Evolutionary conservation across 2,329 filamentous ascomycete species (phyloP).

Genomic region (Tolypocladium endophyticum): DNA sequence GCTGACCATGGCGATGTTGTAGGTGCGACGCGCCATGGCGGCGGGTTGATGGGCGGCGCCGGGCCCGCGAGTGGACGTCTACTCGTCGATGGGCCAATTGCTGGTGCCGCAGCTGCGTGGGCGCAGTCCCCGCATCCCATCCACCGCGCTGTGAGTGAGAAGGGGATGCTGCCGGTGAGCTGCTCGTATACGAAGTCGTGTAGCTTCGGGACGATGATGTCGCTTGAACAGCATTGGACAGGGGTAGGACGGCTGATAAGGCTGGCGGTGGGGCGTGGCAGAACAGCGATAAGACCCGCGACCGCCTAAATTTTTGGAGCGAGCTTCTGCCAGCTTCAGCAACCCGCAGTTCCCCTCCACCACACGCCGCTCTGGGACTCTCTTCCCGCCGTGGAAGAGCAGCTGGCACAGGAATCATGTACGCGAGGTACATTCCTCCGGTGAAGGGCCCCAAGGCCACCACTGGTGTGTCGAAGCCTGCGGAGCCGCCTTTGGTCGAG

Average conservation of each 20-base stretch:
- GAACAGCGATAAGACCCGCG: slow-evolving; percentile 22
- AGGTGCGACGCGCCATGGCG: slow-evolving; percentile 44
- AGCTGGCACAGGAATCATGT: slow-evolving; percentile 20
- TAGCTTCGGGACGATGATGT: background rate
- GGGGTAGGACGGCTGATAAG: slow-evolving; percentile 12
- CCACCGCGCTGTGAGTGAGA: background rate
- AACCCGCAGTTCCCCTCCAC: background rate
- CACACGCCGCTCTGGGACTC: slow-evolving; percentile 2
- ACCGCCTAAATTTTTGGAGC: slow-evolving; percentile 23
- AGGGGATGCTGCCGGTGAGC: background rate
- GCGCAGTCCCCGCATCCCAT: background rate
- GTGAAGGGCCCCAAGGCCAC: slow-evolving; percentile 11
- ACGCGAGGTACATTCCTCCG: slow-evolving; percentile 32
- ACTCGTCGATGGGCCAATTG: background rate
- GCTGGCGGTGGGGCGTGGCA: slow-evolving; percentile 25
- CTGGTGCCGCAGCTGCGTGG: background rate
- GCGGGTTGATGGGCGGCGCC: slow-evolving; percentile 7
- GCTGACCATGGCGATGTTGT: slow-evolving; percentile 83
- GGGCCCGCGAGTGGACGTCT: slow-evolving; percentile 2
- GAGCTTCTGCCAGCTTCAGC: background rate
- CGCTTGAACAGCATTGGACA: background rate
- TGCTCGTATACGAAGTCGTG: background rate
- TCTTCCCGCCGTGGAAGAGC: slow-evolving; percentile 1
- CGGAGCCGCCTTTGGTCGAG: slow-evolving; percentile 1
- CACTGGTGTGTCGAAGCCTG: background rate